phyloP scores from a whole-genome alignment of 257 asterid genomes.

The Scutellaria minor region DNA sequence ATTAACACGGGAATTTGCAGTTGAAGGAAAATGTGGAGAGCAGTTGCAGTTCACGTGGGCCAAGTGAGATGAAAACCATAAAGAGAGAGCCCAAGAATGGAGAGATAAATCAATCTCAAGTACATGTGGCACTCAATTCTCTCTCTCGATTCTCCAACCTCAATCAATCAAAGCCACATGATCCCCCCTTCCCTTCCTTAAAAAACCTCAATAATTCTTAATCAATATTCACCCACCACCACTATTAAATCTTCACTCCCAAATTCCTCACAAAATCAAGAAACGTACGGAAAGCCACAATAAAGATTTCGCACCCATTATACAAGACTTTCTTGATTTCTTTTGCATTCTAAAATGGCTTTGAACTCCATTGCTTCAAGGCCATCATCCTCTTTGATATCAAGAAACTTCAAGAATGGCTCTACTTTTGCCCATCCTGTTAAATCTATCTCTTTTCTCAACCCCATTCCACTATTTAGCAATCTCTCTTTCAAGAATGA shows the following conservation, averaged over 20 bases:
- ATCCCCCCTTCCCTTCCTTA: constrained; percentile 6
- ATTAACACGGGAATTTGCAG: too few relatives aligned
- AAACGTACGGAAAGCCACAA: neutral
- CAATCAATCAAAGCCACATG: constrained; percentile 25
- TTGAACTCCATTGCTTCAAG: constrained; percentile 45
- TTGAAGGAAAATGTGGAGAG: constrained; percentile 1
- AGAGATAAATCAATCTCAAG: constrained; percentile 28
- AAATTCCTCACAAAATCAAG: constrained; percentile 1
- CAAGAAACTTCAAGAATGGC: constrained; percentile 39
- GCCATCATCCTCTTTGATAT: constrained; percentile 36
- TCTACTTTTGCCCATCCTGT: constrained; percentile 24
- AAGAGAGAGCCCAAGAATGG: constrained; percentile 5
- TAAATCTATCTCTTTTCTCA: constrained; percentile 43
- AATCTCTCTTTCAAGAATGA: constrained; percentile 38
- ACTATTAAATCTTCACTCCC: neutral
- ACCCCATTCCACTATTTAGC: constrained; percentile 45
- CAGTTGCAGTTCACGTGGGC: constrained; percentile 30
- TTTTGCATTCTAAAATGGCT: constrained; percentile 39
- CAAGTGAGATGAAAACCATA: constrained; percentile 25
- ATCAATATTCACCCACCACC: constrained; percentile 1
- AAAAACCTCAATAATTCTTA: constrained; percentile 24
- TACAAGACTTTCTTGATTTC: constrained; percentile 6
- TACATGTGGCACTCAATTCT: constrained; percentile 43
- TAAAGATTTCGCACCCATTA: neutral
- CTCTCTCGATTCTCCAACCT: constrained; percentile 36